Percentiles rank a stretch among this genome's conserved stretches.
These are phyloP conservation scores for Auricularia cornea DNA, from an alignment of 768 basidiomycete genomes.

Conservation along the genomic window DNA sequence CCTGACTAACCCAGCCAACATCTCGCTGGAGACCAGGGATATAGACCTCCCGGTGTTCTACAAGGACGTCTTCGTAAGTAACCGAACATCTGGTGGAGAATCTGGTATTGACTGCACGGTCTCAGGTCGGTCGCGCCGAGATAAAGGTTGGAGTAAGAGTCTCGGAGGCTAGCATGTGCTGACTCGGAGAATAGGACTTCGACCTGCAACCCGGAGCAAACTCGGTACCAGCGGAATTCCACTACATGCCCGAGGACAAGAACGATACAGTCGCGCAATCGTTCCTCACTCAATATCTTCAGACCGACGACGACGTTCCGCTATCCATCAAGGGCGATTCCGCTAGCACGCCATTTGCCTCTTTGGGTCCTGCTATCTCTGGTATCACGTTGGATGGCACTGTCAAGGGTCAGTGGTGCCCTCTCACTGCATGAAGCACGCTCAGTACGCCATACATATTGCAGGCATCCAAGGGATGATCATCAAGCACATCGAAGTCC, in stretches of 20 bases:
- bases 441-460: too few relatives aligned
- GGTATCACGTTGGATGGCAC: constrained; percentile 43
- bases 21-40: constrained; percentile 50
- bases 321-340: constrained; percentile 53
- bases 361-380: constrained; percentile 46
- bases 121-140: constrained; percentile 46
- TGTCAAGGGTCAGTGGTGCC: constrained; percentile 41
- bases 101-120: constrained; percentile 1
- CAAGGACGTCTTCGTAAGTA: constrained; percentile 32
- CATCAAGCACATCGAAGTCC: constrained; percentile 48
- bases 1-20: constrained; percentile 59
- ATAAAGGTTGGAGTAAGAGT: constrained; percentile 40
- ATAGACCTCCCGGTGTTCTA: constrained; percentile 53
- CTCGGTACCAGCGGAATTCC: constrained; percentile 48
- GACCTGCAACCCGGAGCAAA: constrained; percentile 53
- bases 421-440: too few relatives aligned
- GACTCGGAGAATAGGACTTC: constrained; percentile 33
- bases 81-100: neutral
- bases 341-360: constrained; percentile 52
- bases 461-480: constrained; percentile 22
- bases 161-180: neutral
- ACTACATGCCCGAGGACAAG: constrained; percentile 33
- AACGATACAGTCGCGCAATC: constrained; percentile 21
- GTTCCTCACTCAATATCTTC: constrained; percentile 55
- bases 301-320: constrained; percentile 37